Conservation (phyloP, 192 early-diverging fungal genomes). For the Polychytrium aggregatum region DNA sequence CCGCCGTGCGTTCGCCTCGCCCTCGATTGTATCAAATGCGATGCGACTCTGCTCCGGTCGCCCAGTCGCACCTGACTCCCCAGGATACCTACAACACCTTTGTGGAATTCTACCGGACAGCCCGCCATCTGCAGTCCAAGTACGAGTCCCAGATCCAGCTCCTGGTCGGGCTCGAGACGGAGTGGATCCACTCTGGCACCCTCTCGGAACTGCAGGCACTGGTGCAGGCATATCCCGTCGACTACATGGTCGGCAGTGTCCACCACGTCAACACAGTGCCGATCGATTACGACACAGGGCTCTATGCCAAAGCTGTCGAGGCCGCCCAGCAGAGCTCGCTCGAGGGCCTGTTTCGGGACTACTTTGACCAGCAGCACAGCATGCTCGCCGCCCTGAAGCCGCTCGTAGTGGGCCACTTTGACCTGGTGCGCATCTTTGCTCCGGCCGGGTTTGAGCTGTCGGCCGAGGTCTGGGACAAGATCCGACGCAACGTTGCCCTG, state of each 20-base stretch:
- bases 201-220: constrained; percentile 39
- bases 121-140: constrained; percentile 51
- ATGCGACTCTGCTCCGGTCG: too few species aligned
- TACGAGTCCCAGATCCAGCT: constrained; percentile 41
- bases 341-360: constrained; percentile 52
- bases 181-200: constrained; percentile 54
- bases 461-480: constrained; percentile 35
- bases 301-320: constrained; percentile 40
- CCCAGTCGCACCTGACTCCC: constrained; percentile 55
- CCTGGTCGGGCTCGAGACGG: constrained; percentile 85
- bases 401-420: constrained; percentile 90
- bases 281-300: constrained; percentile 64
- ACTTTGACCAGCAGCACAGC: constrained; percentile 82
- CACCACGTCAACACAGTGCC: constrained; percentile 78
- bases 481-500: constrained; percentile 68
- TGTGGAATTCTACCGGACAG: constrained; percentile 58
- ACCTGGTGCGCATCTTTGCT: constrained; percentile 79
- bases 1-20: too few species aligned
- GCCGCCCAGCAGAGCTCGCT: constrained; percentile 5
- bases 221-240: constrained; percentile 37
- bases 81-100: constrained; percentile 51
- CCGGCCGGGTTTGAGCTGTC: constrained; percentile 19
- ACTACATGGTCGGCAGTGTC: constrained; percentile 87
- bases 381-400: constrained; percentile 65
- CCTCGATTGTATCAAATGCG: too few species aligned